These are phyloP conservation scores for Coemansia aciculifera DNA, from an alignment of 192 early-diverging fungal genomes.

Conservation along the genomic window DNA sequence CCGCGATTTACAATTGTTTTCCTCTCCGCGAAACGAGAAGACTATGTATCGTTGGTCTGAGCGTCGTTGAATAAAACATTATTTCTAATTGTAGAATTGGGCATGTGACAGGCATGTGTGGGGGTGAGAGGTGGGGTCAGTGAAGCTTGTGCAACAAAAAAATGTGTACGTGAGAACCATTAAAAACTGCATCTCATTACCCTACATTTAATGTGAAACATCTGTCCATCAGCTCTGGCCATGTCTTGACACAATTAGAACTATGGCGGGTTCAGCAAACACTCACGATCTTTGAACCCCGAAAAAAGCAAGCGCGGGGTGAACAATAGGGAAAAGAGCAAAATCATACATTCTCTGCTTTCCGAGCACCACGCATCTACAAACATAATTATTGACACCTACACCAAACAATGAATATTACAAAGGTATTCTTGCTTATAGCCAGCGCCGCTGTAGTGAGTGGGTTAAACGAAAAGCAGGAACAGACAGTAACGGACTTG, in stretches of 20 bases:
- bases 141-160: not conserved
- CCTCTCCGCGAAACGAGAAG: not conserved
- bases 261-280: slow-evolving; percentile 9
- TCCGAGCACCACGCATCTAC: not conserved
- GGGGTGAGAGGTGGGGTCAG: not conserved
- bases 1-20: not conserved
- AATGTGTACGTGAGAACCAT: slow-evolving; percentile 4
- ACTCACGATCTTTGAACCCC: not conserved
- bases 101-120: not conserved
- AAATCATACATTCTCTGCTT: not conserved
- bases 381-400: not conserved
- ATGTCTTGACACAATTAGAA: not conserved
- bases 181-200: not conserved
- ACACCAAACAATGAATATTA: slow-evolving; percentile 20
- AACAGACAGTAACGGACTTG: slow-evolving; percentile 28
- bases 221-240: not conserved
- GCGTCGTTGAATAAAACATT: not conserved
- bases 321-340: not conserved
- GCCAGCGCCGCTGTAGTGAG: slow-evolving; percentile 7
- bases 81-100: not conserved
- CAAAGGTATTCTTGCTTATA: slow-evolving; percentile 7
- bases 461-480: slow-evolving; percentile 30
- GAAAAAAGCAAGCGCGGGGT: not conserved
- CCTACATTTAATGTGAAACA: not conserved
- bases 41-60: not conserved